Percentiles rank a stretch among this genome's conserved stretches.
Evolutionary conservation across 116 monocot genomes (phyloP).

Genomic region (Dioscorea cayenensis): DNA sequence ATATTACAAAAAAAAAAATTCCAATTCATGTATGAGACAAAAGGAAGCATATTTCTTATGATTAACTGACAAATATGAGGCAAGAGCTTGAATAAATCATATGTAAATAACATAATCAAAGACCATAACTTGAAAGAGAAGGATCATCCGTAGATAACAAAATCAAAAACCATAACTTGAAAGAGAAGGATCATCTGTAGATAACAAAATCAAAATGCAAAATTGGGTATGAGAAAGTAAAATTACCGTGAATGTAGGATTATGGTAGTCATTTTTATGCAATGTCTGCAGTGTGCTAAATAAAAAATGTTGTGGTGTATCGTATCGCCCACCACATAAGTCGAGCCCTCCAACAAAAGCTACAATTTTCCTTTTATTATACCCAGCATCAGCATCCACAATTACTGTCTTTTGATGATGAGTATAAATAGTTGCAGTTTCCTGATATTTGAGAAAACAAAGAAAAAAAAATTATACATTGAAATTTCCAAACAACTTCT

Average conservation of each 20-base stretch:
- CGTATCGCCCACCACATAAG: constrained; percentile 88
- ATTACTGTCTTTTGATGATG: constrained; percentile 96
- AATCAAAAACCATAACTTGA: not conserved
- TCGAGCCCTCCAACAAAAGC: constrained; percentile 96
- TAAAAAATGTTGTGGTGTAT: constrained; percentile 66
- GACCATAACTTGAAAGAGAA: too few species aligned
- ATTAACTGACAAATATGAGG: too few species aligned
- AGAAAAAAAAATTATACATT: not conserved
- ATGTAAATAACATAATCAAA: not conserved
- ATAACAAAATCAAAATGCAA: not conserved
- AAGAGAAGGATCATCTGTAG: too few species aligned
- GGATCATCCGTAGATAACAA: too few species aligned
- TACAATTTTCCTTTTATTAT: constrained; percentile 53
- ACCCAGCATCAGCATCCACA: constrained; percentile 81
- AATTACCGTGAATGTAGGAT: constrained; percentile 73
- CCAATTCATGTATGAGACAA: too few species aligned
- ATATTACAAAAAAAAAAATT: too few species aligned
- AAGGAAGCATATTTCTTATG: too few species aligned
- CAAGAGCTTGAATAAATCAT: too few species aligned
- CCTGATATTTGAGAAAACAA: constrained; percentile 30
- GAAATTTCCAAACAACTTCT: not conserved
- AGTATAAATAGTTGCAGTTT: constrained; percentile 83
- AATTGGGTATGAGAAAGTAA: not conserved
- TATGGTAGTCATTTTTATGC: constrained; percentile 87
- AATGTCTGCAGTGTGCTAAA: constrained; percentile 73